phyloP scores from a whole-genome alignment of 768 basidiomycete species.

The Mycena vitilis region DNA sequence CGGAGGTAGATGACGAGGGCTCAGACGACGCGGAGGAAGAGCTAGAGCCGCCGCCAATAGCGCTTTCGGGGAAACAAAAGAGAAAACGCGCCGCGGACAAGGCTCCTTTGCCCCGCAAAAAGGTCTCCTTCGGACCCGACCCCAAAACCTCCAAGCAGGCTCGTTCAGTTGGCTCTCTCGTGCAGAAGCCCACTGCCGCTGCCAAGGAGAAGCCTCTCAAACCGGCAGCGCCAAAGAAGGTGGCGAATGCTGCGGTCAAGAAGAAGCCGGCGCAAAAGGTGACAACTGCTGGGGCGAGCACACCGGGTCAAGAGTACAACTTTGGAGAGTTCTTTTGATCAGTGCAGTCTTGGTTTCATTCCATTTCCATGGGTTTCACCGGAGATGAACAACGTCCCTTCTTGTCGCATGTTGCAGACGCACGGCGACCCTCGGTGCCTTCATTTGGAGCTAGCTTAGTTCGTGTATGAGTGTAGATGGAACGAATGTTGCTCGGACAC shows the following conservation, averaged over 20 bases:
- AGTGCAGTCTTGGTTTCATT: neutral
- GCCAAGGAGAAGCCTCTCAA: constrained; percentile 45
- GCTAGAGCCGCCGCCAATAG: constrained; percentile 43
- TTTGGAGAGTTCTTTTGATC: constrained; percentile 69
- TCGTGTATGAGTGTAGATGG: too few species aligned
- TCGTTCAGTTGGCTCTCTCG: constrained; percentile 29
- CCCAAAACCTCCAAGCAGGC: constrained; percentile 38
- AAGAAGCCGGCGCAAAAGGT: constrained; percentile 40
- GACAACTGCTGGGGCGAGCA: constrained; percentile 27
- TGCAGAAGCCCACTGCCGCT: constrained; percentile 28
- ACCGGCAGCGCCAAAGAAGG: constrained; percentile 42
- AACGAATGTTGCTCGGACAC: too few species aligned
- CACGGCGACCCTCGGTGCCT: too few species aligned
- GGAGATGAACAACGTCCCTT: neutral
- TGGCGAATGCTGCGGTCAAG: constrained; percentile 51
- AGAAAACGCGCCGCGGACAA: constrained; percentile 53
- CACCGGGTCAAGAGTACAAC: constrained; percentile 61
- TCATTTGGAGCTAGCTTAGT: too few species aligned
- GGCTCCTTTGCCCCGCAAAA: constrained; percentile 55
- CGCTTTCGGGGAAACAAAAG: constrained; percentile 56
- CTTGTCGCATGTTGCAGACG: too few species aligned
- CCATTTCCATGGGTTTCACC: neutral
- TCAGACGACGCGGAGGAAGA: constrained; percentile 53
- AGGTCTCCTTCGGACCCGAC: constrained; percentile 62
- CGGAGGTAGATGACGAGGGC: constrained; percentile 52